Evolutionary conservation across 345 rosid species (phyloP).

Genomic region (Schrenkiella parvula): DNA sequence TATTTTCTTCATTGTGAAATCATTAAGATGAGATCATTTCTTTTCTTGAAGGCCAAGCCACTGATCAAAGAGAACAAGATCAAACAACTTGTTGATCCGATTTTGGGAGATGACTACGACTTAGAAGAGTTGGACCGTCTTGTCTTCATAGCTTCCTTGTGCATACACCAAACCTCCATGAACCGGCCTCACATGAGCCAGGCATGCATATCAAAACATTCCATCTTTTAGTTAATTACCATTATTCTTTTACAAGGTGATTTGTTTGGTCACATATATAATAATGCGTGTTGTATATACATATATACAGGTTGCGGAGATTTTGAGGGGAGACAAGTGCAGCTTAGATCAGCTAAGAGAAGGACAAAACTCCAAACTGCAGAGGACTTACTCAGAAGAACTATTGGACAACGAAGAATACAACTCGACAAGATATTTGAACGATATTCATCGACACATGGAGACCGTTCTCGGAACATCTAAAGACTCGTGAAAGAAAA

Average conservation of each 20-base stretch:
- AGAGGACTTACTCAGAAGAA: conserved; percentile 70
- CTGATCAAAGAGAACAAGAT: conserved; percentile 46
- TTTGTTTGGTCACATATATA: background rate
- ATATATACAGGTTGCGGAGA: conserved; percentile 47
- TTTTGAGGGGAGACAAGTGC: conserved; percentile 52
- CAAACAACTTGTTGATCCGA: conserved; percentile 63
- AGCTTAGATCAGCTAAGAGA: conserved; percentile 36
- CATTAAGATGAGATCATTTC: background rate
- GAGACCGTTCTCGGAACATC: conserved; percentile 48
- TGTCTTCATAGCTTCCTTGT: conserved; percentile 50
- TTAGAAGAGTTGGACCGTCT: conserved; percentile 47
- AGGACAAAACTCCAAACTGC: conserved; percentile 30
- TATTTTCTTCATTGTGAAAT: background rate
- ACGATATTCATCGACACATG: conserved; percentile 55
- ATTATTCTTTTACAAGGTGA: background rate
- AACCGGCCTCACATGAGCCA: conserved; percentile 77
- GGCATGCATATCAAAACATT: conserved; percentile 39
- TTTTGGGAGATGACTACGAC: conserved; percentile 47
- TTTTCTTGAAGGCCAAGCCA: conserved; percentile 59
- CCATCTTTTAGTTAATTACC: background rate
- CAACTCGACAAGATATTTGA: conserved; percentile 57
- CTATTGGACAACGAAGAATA: conserved; percentile 63
- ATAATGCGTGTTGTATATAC: background rate
- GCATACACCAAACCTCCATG: conserved; percentile 52
- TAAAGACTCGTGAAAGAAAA: conserved; percentile 20